phyloP scores from a whole-genome alignment of 192 early-diverging fungal species.

The Rhizophagus sp. region DNA sequence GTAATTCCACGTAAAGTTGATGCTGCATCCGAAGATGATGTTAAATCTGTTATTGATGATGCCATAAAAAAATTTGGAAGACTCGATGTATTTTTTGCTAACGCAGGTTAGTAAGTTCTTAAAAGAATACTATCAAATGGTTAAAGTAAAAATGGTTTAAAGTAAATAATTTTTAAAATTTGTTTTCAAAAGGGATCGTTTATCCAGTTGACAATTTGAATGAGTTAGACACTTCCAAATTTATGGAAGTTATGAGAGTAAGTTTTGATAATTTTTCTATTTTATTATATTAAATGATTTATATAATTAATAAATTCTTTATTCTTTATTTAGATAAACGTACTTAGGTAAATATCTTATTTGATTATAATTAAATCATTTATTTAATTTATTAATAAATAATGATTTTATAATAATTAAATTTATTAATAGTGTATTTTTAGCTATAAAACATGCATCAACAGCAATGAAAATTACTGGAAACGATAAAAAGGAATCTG shows the following conservation, averaged over 20 bases:
- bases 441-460: constrained; percentile 49
- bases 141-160: neutral
- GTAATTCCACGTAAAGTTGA: constrained; percentile 46
- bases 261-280: neutral
- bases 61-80: constrained; percentile 46
- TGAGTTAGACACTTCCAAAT: constrained; percentile 8
- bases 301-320: neutral
- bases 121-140: neutral
- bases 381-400: neutral
- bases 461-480: constrained; percentile 45
- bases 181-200: neutral
- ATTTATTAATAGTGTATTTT: constrained; percentile 37
- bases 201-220: neutral
- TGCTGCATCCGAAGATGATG: constrained; percentile 42
- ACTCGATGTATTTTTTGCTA: constrained; percentile 59
- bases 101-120: constrained; percentile 42
- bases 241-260: constrained; percentile 24
- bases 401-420: neutral
- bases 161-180: neutral
- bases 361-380: neutral
- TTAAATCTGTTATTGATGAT: constrained; percentile 40
- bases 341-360: constrained; percentile 37
- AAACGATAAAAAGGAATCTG: constrained; percentile 39
- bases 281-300: no score
- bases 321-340: constrained; percentile 36